Evolutionary conservation across 192 early-diverging fungal species (phyloP), one percentile per base, ranked within the genome.

Genomic region (Thamnidium elegans): DNA sequence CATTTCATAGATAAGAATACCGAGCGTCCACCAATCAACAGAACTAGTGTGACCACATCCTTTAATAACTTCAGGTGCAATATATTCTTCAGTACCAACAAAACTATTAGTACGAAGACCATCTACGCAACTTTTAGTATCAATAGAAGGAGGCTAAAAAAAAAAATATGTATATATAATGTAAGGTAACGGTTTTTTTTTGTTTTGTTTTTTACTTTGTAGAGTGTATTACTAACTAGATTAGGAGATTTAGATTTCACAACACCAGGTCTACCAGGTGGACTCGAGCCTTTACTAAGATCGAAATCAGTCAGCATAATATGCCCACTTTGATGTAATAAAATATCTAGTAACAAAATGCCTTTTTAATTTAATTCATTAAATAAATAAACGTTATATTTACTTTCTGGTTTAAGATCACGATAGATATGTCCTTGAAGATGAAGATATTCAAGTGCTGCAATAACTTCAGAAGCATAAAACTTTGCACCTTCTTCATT

Each of bases 251-350:
- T 75, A 44, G 77, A 80, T 59, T 85, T 86, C 14, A 91, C 78
- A 10, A 92, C 74, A 9, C 69, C 75, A 6, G 92, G 89, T 21
- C 87, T 86, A n/a, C 88, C 90, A 2, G 92, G 87, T 42, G 90
- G 86, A 47, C 80, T 79, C 2, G 94, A 93, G 62, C 93, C 93
- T 83, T 99, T 99, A 7, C 94, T 95, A 15, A 99, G 85, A 77
- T 98, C 97, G 82, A 99, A 99, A 69, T 99, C 97, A 13, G 94
- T 92, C 65, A 99, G 81, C 94, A 96, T 97, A 67, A 99, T 97
- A 76, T 99, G 97, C 9, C 97, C 97, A 32, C 87, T 94, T 61
- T 92, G 86, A 73, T 97, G 95, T 55, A 99, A 76, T 30, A 99
- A 79, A 67, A 97, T 97, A 67, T 93, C 79, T 66, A 53, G 21